Evolutionary conservation across 495 filamentous ascomycete genomes (phyloP), one percentile per base, ranked within the genome.

Genomic region (Penicillium herquei): DNA sequence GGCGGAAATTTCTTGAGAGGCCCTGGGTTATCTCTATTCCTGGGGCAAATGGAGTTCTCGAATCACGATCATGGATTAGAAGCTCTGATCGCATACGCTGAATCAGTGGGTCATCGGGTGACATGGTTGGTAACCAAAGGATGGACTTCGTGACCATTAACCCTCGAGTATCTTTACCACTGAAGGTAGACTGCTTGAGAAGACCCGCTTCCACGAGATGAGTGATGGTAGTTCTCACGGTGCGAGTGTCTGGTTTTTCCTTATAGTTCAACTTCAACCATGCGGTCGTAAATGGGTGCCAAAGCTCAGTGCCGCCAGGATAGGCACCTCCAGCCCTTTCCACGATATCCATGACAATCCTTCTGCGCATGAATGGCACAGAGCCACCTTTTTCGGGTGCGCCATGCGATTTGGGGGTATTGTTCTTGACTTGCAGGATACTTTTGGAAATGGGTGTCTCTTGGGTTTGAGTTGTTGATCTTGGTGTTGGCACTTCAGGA

Each of bases 231-330:
- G 70, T 76, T 32, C 76, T 77, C 35, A 79, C 63, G 30, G 78
- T 87, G 56, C 65, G 70, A 49, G 69, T 75, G 70, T 80, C 84
- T 1, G 83, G 81, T 17, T 58, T 71, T 56, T 69, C 73, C 45
- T 69, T 71, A 55, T 66, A 62, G 9, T 70, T 75, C 18, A 57
- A 70, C 54, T 85, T 84, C 26, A 76, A 69, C 84, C 86, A 91
- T 37, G 77, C 69, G 2, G 76, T 78, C 10, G 78, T 69, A 57
- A 91, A 84, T n/a, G 89, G 85, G 60, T 84, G 81, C 70, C 84
- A 88, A 4, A 97, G 73, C 44, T 89, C 84, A 50, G 79, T 78
- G n/a, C 86, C 82, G 21, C 86, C 84, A 10, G 89, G 89, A 53
- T 89, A 92, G 3, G 89, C 84, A 3, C 90, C 90, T 35, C 78